phyloP scores from a whole-genome alignment of 768 basidiomycete species.

The Phanerodontia chrysosporium region DNA sequence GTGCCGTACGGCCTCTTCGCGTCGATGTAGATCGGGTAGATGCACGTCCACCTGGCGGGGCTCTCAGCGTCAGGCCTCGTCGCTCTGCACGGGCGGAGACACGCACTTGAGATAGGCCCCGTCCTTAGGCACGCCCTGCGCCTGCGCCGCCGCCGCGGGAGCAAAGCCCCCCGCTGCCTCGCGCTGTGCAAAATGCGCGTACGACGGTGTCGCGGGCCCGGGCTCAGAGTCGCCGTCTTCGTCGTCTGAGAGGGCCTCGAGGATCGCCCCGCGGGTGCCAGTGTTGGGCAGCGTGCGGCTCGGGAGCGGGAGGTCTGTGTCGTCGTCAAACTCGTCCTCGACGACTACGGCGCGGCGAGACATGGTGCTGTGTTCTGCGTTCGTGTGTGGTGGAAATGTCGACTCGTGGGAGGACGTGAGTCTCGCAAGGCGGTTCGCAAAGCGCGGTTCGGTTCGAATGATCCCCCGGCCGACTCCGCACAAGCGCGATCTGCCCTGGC shows the following conservation, averaged over 20 bases:
- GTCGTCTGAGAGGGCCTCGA: slow-evolving; percentile 74
- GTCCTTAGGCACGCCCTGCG: background rate
- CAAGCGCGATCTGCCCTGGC: background rate
- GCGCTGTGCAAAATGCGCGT: slow-evolving; percentile 21
- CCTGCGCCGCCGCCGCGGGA: background rate
- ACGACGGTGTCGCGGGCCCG: slow-evolving; percentile 54
- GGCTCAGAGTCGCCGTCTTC: slow-evolving; percentile 30
- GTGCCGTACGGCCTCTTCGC: slow-evolving; percentile 86
- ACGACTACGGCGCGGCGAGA: slow-evolving; percentile 61
- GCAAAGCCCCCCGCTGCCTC: slow-evolving; percentile 12
- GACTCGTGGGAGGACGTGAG: background rate
- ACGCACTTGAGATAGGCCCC: slow-evolving; percentile 66
- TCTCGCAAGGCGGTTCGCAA: background rate
- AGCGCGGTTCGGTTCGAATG: background rate
- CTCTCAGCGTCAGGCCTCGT: background rate
- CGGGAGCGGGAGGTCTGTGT: slow-evolving; percentile 86
- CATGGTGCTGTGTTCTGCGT: slow-evolving; percentile 37
- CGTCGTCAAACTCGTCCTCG: slow-evolving; percentile 91
- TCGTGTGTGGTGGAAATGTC: background rate
- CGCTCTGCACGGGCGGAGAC: background rate
- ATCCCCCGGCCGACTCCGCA: background rate
- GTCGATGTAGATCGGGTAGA: slow-evolving; percentile 97
- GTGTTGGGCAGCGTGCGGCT: slow-evolving; percentile 58
- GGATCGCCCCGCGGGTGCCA: slow-evolving; percentile 67
- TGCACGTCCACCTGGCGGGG: slow-evolving; percentile 77